These are phyloP conservation scores for Raffaelea ambrosiae DNA, from an alignment of 2,329 filamentous ascomycete species.

Conservation along the genomic window DNA sequence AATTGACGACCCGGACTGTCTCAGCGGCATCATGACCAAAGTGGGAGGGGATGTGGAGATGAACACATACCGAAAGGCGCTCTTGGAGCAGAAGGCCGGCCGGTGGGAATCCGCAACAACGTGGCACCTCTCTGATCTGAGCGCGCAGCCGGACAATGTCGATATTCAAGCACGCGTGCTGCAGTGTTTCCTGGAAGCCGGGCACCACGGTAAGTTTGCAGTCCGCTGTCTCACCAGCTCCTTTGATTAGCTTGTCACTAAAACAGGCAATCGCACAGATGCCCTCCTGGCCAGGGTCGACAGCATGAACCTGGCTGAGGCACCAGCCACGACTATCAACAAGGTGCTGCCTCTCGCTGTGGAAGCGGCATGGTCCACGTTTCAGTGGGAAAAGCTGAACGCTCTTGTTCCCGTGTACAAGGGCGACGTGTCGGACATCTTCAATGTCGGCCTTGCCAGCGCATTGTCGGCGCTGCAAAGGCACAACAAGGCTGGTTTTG, in stretches of 20 bases:
- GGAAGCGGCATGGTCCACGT: constrained; percentile 86
- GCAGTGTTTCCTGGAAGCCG: constrained; percentile 87
- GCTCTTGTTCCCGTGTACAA: constrained; percentile 53
- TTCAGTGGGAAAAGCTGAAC: constrained; percentile 68
- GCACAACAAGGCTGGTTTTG: constrained; percentile 42
- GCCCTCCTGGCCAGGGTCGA: constrained; percentile 81
- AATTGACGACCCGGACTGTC: constrained; percentile 94
- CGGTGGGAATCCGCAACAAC: constrained; percentile 92
- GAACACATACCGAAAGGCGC: constrained; percentile 87
- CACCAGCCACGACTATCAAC: constrained; percentile 40
- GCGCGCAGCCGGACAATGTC: constrained; percentile 65
- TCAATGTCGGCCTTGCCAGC: constrained; percentile 73
- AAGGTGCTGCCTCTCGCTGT: constrained; percentile 73
- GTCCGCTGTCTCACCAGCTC: no score
- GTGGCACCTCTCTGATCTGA: constrained; percentile 91
- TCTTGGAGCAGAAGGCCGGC: constrained; percentile 87
- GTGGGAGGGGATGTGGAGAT: constrained; percentile 55
- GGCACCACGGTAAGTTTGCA: constrained; percentile 65
- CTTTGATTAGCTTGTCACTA: background rate
- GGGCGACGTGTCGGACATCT: constrained; percentile 48
- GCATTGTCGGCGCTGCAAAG: constrained; percentile 53
- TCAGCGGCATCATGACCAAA: constrained; percentile 88
- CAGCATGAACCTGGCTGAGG: constrained; percentile 46
- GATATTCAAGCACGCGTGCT: constrained; percentile 78
- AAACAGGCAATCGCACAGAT: constrained; percentile 46